Base-by-base conservation (phyloP, 228 moss, liverwort and hornwort species). In the Sphagnum magellanicum region DNA sequence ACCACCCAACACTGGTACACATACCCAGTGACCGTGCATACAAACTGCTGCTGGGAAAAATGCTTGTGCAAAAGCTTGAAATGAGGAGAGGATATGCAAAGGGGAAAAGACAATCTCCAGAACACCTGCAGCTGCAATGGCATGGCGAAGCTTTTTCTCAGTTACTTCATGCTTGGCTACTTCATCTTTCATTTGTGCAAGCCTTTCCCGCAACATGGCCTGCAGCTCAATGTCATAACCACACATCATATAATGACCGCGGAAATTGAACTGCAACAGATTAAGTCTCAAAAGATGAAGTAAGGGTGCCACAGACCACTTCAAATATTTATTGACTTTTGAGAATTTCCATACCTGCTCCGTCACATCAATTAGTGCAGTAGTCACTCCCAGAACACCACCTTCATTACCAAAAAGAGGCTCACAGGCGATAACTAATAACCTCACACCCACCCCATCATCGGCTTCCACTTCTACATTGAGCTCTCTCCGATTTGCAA, bases 301-400 rank as follows among this genome's bases (percentile, higher is more conserved):
- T 32, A 32, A 32, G 32, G 3, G 32, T 32, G 32, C 32, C 32
- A 32, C 32, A 32, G 32, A 32, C 32, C 32, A 32, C 32, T 32
- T 32, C 32, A 32, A 32, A 32, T 32, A 32, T 32, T 32, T 32
- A 32, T 32, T 32, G 32, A 32, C 32, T 32, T 32, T 32, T 1
- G 32, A 32, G 48, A 48, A 46, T 9, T 69, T 48, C 47, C 50
- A 65, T 50, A 81, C 85, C 85, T 85, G 85, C 65, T 85, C 81
- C 16, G 85, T 85, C 60, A 85, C 82, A 79, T 85, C 85, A 81
- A 85, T 81, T 75, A 71, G 79, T 60, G 79, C 85, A 85, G 81
- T 79, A 50, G 78, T 79, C 51, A 81, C 85, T 69, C 83, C 83
- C 61, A 83, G 69, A 70, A 70, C 74, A 63, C 77, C 67, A 57